Conservation (phyloP, 2,329 filamentous ascomycete species). For the Sarocladium oryzae region DNA sequence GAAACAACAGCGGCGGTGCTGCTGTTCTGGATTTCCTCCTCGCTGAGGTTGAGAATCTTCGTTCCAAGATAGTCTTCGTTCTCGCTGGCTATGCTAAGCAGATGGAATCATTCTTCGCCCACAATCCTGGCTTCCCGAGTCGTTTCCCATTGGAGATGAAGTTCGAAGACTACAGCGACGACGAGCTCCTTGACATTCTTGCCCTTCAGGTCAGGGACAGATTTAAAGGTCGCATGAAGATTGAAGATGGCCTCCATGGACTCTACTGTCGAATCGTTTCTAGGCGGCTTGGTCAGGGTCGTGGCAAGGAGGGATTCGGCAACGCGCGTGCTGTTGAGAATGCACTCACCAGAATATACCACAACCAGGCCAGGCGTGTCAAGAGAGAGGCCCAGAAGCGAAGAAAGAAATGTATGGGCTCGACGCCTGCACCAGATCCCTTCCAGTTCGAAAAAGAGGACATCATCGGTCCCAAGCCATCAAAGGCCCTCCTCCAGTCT, state of each 20-base stretch:
- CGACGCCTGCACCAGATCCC: slow-evolving; percentile 43
- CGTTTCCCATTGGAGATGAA: slow-evolving; percentile 60
- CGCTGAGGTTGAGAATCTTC: slow-evolving; percentile 64
- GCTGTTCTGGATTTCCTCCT: slow-evolving; percentile 66
- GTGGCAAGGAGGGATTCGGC: slow-evolving; percentile 62
- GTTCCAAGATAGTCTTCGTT: slow-evolving; percentile 64
- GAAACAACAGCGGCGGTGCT: slow-evolving; percentile 48
- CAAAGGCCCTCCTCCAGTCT: slow-evolving; percentile 41
- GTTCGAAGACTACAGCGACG: slow-evolving; percentile 64
- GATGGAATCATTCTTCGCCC: slow-evolving; percentile 71
- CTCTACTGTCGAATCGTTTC: slow-evolving; percentile 59
- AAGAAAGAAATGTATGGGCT: not conserved
- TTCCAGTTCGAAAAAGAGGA: slow-evolving; percentile 59
- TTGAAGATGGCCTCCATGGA: slow-evolving; percentile 52
- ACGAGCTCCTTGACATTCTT: slow-evolving; percentile 58
- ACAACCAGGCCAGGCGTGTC: slow-evolving; percentile 54
- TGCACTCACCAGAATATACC: slow-evolving; percentile 41
- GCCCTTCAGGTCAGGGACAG: slow-evolving; percentile 44
- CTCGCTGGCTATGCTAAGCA: slow-evolving; percentile 67
- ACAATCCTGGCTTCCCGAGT: slow-evolving; percentile 65
- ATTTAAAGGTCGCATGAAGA: slow-evolving; percentile 48
- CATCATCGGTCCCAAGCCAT: slow-evolving; percentile 63
- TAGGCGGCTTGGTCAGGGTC: slow-evolving; percentile 53
- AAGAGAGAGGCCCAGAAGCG: slow-evolving; percentile 35
- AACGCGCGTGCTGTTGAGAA: slow-evolving; percentile 69